Base-by-base conservation (phyloP, 2,329 filamentous ascomycete genomes). In the Alternaria rosae region DNA sequence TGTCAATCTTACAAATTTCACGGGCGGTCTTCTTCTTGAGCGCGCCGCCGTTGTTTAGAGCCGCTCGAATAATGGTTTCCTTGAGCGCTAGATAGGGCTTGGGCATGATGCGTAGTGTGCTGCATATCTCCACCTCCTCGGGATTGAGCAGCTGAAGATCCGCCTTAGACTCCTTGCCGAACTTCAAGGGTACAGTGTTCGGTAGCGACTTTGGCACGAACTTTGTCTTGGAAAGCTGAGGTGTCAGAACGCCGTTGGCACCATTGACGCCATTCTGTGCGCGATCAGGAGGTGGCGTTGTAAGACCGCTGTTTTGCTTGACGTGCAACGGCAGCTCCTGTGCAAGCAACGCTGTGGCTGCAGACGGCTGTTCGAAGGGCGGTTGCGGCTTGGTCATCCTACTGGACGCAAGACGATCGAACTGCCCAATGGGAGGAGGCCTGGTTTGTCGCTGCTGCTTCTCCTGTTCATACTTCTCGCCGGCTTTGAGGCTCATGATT, bases 61-160 rank as follows among this genome's bases (percentile, higher is more conserved):
- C 92, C 77, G 98, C 94, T 72, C 92, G 92, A 54, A 98, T 81
- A n/a, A 98, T 85, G 64, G 92, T 89, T 78, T 97, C 93, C 80
- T 99, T 99, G 80, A 98, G 93, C 75, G 93, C 93, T 6, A 97
- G 81, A 78, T 97, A 99, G 1, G 95, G 92, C 82, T 99, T 99
- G 1, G 95, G 95, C 79, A 95, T 91, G 54, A 99, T 82, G 43
- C 93, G 88, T 13, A 97, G 86, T 42, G 91, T 86, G 70, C 92
- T 92, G 82, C 95, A 99, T 0, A 99, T 83, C 73, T 97, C 92
- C 5, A 88, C 84, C 79, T 99, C 95, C 67, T 96, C 93, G 1
- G 89, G 86, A 1, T 91, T 92, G 44, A 99, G 83, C 0, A 99
- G 87, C 72, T 98, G 95, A 26, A 94, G 81, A 76, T 98, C 95